A percentile compares a stretch with the other conserved stretches of the same genome.
Evolutionary conservation across 1,284 basidiomycete species (phyloP).

Genomic region (Pterulicium gracile): DNA sequence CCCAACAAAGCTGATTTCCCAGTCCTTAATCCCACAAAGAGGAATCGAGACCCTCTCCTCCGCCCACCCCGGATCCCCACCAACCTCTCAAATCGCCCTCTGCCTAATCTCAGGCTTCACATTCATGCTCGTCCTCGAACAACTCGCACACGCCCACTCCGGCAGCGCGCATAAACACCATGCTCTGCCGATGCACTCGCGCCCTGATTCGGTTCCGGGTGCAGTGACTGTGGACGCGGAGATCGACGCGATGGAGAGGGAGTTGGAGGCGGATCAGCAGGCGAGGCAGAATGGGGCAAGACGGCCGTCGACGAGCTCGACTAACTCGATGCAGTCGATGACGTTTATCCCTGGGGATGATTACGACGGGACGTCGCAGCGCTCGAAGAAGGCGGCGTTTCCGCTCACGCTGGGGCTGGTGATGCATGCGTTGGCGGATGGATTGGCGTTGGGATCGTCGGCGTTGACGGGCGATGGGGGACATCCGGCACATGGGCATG

Average conservation of each 20-base stretch:
- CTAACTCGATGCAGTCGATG: neutral
- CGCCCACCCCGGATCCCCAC: constrained; percentile 27
- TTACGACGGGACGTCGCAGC: neutral
- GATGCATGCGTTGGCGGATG: constrained; percentile 83
- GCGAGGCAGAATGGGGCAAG: constrained; percentile 5
- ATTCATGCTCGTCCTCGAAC: constrained; percentile 75
- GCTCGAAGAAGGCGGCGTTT: constrained; percentile 29
- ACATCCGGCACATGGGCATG: constrained; percentile 16
- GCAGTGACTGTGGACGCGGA: constrained; percentile 9
- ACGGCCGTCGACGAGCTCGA: constrained; percentile 8
- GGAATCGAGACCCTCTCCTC: constrained; percentile 47
- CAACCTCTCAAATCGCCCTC: constrained; percentile 52
- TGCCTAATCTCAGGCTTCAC: constrained; percentile 75
- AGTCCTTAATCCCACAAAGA: constrained; percentile 26
- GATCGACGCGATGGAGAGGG: neutral
- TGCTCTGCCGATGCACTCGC: neutral
- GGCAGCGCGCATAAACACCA: constrained; percentile 21
- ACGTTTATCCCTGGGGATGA: neutral
- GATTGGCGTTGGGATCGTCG: constrained; percentile 80
- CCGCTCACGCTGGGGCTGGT: constrained; percentile 77
- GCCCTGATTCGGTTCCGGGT: constrained; percentile 15
- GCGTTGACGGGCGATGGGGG: constrained; percentile 28
- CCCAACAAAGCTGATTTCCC: neutral
- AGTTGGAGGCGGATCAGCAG: neutral
- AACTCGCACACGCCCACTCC: constrained; percentile 40